Conservation (phyloP, 352 stramenopile genomes). For the Paralagenidium karlingii region DNA sequence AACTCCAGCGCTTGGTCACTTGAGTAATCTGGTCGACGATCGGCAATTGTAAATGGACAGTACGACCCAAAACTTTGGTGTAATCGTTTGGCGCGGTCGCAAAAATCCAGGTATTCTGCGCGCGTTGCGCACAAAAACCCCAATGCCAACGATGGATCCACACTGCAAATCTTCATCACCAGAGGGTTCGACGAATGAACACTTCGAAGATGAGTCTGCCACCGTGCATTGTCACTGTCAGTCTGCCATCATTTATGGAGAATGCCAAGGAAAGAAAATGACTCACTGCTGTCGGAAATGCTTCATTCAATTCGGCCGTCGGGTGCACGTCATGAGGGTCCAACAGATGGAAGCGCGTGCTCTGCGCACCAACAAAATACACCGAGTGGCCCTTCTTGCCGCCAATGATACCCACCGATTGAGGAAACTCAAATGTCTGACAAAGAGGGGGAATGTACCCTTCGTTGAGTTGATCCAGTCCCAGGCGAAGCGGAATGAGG, state of each 20-base stretch:
- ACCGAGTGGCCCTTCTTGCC: constrained; percentile 90
- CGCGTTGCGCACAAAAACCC: constrained; percentile 86
- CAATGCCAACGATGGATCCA: constrained; percentile 90
- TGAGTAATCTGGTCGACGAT: constrained; percentile 40
- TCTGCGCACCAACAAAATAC: constrained; percentile 91
- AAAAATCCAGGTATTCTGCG: constrained; percentile 61
- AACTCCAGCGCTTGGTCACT: constrained; percentile 18
- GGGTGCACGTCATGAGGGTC: constrained; percentile 77
- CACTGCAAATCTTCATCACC: constrained; percentile 74
- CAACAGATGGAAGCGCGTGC: constrained; percentile 64
- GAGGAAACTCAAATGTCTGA: constrained; percentile 80
- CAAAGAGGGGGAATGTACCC: constrained; percentile 63
- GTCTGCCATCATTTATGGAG: background rate
- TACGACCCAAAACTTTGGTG: constrained; percentile 23
- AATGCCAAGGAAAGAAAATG: background rate
- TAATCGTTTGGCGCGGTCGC: constrained; percentile 24
- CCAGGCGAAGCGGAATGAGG: constrained; percentile 86
- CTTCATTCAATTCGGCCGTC: constrained; percentile 48
- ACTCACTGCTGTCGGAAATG: constrained; percentile 57
- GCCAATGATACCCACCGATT: constrained; percentile 91
- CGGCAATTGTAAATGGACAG: constrained; percentile 53
- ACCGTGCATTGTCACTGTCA: constrained; percentile 7
- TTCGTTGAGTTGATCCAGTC: constrained; percentile 78
- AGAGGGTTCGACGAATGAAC: constrained; percentile 38
- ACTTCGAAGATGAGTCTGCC: constrained; percentile 37